Conservation (phyloP, 371 early-diverging fungal genomes). For the Actinomucor elegans region DNA sequence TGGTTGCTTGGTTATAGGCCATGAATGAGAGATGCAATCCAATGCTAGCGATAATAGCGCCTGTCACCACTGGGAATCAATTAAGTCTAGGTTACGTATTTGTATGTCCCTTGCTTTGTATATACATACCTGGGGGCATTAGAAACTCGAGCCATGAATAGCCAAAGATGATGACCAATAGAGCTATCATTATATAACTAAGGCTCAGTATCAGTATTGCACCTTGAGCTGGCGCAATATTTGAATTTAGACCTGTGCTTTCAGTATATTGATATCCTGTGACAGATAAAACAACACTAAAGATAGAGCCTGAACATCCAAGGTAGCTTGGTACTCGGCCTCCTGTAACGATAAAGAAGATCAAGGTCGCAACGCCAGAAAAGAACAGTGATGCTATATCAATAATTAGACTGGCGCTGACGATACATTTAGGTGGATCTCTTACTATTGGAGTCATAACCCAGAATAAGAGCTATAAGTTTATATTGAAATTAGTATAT, state of each 20-base stretch:
- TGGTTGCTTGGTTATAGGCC: constrained; percentile 39
- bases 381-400: constrained; percentile 49
- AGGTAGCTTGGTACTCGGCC: constrained; percentile 33
- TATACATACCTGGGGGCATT: constrained; percentile 50
- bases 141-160: constrained; percentile 47
- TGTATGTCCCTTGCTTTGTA: too few species aligned
- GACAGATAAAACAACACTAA: constrained; percentile 40
- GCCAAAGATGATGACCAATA: constrained; percentile 48
- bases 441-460: constrained; percentile 42
- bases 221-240: constrained; percentile 39
- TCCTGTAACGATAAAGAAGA: constrained; percentile 51
- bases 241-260: constrained; percentile 10
- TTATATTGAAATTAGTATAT: neutral
- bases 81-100: neutral
- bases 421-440: neutral
- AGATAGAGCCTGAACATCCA: constrained; percentile 23
- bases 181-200: constrained; percentile 33
- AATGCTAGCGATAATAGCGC: constrained; percentile 51
- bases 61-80: constrained; percentile 42
- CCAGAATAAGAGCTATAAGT: constrained; percentile 32
- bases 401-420: neutral
- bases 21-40: constrained; percentile 48
- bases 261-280: constrained; percentile 33
- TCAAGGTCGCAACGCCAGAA: constrained; percentile 52
- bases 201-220: constrained; percentile 48